Base-by-base conservation (phyloP, 192 early-diverging fungal species). In the Linnemannia exigua region DNA sequence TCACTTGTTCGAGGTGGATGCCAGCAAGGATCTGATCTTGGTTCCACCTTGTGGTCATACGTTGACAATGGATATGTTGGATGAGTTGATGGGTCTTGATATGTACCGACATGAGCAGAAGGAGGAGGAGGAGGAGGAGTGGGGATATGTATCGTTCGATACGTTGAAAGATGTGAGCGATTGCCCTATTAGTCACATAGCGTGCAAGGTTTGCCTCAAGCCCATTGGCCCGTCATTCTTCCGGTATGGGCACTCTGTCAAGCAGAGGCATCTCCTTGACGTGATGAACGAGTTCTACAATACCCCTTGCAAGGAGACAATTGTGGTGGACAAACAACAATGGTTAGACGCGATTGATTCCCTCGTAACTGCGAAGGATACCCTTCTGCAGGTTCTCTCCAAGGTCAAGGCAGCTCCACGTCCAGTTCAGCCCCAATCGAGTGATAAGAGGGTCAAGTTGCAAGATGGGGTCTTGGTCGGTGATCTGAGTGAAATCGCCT, bases 21-120 rank as follows among this genome's bases (percentile, higher is more conserved):
- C 78, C 44, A 66, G 88, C 41, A 88, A 86, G 12, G 46, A 69
- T 47, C 87, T 89, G 11, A 46, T 92, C 58, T 54, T 93, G 20
- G 72, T 88, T 17, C 70, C 91, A 16, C 66, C 67, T 0, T 93
- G 92, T 84, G 84, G 87, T 31, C 92, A 92, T 75, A 47, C 78
- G 1, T 90, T 88, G 37, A 91, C 90, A 3, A 79, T 90, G 70
- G 73, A 73, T 25, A 87, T 79, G 11, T 33, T 93, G 36, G 92
- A 93, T 54, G 88, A 87, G 1, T 63, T 72, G 19, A 70, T 90
- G 70, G 78, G 58, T 4, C 46, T 91, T 44, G 20, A 80, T n/a
- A n/a, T n/a, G n/a, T n/a, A n/a, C n/a, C 19, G 28, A 63, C 1
- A 79, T 67, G 92, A 92, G 9, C 54, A 58, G 22, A n/a, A 28